These are phyloP conservation scores for Eucalyptus sp. DNA, from an alignment of 345 rosid genomes.

Conservation along the genomic window DNA sequence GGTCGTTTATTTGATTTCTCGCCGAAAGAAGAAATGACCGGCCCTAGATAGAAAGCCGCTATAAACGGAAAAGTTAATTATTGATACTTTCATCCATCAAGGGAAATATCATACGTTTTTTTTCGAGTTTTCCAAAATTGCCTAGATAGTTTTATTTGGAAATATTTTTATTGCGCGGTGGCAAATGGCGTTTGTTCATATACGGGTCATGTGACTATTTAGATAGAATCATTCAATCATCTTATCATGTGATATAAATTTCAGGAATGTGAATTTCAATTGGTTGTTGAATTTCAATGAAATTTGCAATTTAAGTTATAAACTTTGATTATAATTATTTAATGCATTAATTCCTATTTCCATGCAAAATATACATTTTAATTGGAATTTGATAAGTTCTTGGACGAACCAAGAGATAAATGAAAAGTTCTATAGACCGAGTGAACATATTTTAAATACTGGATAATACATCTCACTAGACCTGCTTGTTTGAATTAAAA, in stretches of 20 bases:
- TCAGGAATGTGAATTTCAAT: neutral
- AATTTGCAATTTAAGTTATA: neutral
- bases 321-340: neutral
- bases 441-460: neutral
- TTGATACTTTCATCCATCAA: neutral
- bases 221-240: neutral
- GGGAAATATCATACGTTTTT: neutral
- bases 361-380: neutral
- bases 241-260: neutral
- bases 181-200: neutral
- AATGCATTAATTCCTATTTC: neutral
- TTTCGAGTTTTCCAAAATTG: neutral
- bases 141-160: neutral
- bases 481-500: neutral
- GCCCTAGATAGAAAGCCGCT: neutral
- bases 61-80: neutral
- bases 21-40: neutral
- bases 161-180: neutral
- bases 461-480: neutral
- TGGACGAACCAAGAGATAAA: too few species aligned
- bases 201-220: neutral
- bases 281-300: neutral
- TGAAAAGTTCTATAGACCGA: neutral
- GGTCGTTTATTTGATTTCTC: neutral
- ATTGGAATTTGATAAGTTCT: too few species aligned